These are phyloP conservation scores for Grosmannia huntii DNA, from an alignment of 2,329 filamentous ascomycete species.

Conservation along the genomic window DNA sequence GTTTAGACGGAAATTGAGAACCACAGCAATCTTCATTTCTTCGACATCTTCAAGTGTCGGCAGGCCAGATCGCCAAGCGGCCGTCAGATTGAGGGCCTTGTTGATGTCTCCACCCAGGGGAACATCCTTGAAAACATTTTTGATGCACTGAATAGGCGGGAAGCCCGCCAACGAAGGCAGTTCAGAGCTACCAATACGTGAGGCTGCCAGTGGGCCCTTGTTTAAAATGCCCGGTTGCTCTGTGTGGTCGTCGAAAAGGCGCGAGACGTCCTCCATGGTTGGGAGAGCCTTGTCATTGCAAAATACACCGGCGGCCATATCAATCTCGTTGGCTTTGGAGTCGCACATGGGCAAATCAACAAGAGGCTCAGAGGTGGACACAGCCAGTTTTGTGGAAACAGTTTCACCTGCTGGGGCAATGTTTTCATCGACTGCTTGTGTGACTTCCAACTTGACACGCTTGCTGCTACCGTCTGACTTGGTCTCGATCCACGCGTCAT, in stretches of 20 bases:
- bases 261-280: background rate
- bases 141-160: background rate
- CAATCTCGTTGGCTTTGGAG: background rate
- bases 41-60: conserved; percentile 8
- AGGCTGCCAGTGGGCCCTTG: background rate
- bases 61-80: conserved; percentile 7
- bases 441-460: conserved; percentile 21
- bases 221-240: background rate
- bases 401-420: background rate
- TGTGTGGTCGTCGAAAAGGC: background rate
- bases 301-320: background rate
- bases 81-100: conserved; percentile 10
- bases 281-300: background rate
- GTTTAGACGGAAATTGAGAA: conserved; percentile 23
- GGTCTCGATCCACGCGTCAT: conserved; percentile 28
- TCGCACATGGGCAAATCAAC: background rate
- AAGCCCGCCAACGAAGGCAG: background rate
- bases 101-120: background rate
- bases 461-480: conserved; percentile 25
- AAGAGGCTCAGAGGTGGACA: background rate
- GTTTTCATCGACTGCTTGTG: background rate
- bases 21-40: conserved; percentile 21
- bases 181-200: background rate
- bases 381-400: background rate
- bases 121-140: conserved; percentile 9